Conservation (phyloP, 257 asterid species). For the Solanum pennellii region DNA sequence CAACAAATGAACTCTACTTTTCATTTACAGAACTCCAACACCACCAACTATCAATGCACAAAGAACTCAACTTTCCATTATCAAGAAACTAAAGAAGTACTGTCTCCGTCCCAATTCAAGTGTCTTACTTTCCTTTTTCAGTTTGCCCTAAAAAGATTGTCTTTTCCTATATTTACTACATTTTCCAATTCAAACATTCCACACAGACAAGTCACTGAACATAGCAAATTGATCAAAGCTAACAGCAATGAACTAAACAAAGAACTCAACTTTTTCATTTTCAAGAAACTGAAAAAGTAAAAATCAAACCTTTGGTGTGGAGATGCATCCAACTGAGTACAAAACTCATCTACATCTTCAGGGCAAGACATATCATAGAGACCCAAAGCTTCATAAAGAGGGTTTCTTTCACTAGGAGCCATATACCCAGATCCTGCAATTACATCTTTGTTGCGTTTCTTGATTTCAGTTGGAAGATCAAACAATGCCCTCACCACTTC, state of each 20-base stretch:
- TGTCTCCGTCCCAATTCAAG: background rate
- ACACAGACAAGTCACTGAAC: background rate
- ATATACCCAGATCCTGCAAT: conserved; percentile 56
- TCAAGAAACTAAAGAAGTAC: background rate
- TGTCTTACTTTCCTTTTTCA: background rate
- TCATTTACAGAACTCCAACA: background rate
- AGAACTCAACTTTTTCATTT: background rate
- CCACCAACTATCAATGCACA: background rate
- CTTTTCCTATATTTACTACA: no score
- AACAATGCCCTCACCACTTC: conserved; percentile 23
- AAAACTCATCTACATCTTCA: conserved; percentile 33
- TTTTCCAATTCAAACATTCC: background rate
- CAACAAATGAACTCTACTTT: background rate
- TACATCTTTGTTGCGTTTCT: conserved; percentile 31
- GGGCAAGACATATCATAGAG: conserved; percentile 41
- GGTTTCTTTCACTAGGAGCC: conserved; percentile 39
- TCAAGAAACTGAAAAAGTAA: background rate
- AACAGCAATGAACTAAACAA: background rate
- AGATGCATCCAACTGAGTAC: conserved; percentile 32
- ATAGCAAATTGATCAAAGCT: background rate
- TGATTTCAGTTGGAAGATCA: conserved; percentile 43
- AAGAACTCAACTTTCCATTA: background rate
- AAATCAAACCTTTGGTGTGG: conserved; percentile 38
- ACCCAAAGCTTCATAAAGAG: conserved; percentile 59
- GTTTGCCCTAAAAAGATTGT: background rate